Base-by-base conservation (phyloP, 2,329 filamentous ascomycete genomes). In the Neonectria magnoliae region DNA sequence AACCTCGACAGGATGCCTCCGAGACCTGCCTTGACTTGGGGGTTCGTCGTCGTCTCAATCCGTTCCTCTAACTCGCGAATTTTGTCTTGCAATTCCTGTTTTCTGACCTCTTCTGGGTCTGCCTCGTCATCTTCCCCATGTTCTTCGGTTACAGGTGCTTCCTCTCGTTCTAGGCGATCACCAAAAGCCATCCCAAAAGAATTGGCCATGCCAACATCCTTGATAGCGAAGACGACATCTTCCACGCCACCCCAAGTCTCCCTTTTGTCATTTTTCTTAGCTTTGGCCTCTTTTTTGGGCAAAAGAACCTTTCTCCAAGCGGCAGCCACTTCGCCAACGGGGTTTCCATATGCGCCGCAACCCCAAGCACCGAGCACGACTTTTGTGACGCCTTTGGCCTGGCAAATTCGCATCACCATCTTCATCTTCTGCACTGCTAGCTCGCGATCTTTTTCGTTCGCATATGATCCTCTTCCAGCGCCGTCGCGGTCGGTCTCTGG, bases 341-440 rank as follows among this genome's bases (percentile, higher is more conserved):
- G 89, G 66, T 91, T 90, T 0, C 87, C 87, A 62, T 89, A 88
- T 0, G 87, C 87, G 3, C 88, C 88, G 64, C 88, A 90, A 0
- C 89, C 89, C 87, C 88, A 90, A 0, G 88, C 88, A 0, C 89
- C 89, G 0, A 91, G 78, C 0, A 91, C 85, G 0, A 90, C 69
- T 60, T 78, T 83, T 41, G 77, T 79, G 4, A 80, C 80, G 0
- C 84, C 83, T 62, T 82, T 83, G 1, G 77, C 71, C 9, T 80
- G 75, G 2, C 82, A 80, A 5, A 90, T 83, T 1, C 87, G 80
- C 74, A 91, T 71, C 1, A 90, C 87, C 6, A 81, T 82, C 27
- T 81, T 80, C 83, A 91, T 90, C 76, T 90, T 90, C 7, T 77
- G 76, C 27, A 82, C 69, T 0, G 82, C 82, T 9, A 85, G 66